Evolutionary conservation across 2,329 filamentous ascomycete species (phyloP).

Genomic region (Endoconidiophora laricicola): DNA sequence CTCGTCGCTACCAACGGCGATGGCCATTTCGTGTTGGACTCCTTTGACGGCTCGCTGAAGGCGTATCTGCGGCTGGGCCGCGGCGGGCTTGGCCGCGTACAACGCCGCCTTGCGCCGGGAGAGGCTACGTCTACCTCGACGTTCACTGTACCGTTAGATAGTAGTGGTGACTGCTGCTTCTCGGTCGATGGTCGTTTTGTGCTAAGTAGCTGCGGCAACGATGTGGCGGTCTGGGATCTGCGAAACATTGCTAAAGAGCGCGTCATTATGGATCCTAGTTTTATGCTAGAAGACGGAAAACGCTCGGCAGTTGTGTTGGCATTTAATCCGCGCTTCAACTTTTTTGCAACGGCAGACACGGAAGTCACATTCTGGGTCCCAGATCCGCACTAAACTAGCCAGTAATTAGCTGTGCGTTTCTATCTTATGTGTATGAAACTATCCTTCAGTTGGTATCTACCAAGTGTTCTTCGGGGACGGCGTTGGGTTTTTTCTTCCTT

Average conservation of each 20-base stretch:
- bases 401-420: too few species aligned
- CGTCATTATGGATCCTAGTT: conserved; percentile 44
- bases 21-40: conserved; percentile 85
- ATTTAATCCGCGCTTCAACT: conserved; percentile 82
- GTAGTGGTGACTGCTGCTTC: conserved; percentile 71
- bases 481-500: too few species aligned
- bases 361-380: conserved; percentile 68
- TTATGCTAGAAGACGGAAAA: conserved; percentile 44
- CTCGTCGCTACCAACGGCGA: conserved; percentile 68
- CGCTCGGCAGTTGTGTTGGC: conserved; percentile 59
- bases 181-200: conserved; percentile 80
- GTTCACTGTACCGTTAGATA: conserved; percentile 28
- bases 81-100: conserved; percentile 34
- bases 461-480: too few species aligned
- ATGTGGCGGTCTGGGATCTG: conserved; percentile 77
- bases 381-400: conserved; percentile 29
- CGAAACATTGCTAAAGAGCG: conserved; percentile 30
- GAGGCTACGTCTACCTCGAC: conserved; percentile 23
- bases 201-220: conserved; percentile 58
- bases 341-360: conserved; percentile 77
- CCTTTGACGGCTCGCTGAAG: conserved; percentile 67
- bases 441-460: too few species aligned
- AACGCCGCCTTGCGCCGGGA: conserved; percentile 35
- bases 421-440: too few species aligned
- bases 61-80: conserved; percentile 49